phyloP scores from a whole-genome alignment of 495 filamentous ascomycete species.

The Trichoderma erinaceum region DNA sequence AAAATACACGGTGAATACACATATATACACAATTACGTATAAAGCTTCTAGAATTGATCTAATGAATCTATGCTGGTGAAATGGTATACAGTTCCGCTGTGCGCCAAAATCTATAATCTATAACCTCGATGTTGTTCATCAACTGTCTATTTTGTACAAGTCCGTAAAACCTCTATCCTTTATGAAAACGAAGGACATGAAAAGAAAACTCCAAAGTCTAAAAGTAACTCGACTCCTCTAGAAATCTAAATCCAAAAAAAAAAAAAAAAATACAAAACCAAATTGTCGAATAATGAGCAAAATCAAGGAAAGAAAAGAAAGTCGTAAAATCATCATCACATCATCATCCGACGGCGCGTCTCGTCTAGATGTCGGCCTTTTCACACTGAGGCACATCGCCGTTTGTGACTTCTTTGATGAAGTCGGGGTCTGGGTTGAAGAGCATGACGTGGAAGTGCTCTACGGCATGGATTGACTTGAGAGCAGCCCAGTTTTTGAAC shows the following conservation, averaged over 20 bases:
- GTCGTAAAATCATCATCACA: not conserved
- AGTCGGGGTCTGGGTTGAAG: constrained; percentile 60
- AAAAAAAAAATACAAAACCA: not conserved
- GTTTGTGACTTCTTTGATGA: constrained; percentile 64
- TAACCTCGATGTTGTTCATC: not conserved
- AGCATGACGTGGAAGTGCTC: constrained; percentile 96
- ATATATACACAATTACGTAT: not conserved
- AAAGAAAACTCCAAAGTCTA: not conserved
- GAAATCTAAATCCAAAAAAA: not conserved
- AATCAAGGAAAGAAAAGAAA: not conserved
- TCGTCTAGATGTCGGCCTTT: not conserved
- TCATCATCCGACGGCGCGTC: not conserved
- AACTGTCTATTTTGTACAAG: not conserved
- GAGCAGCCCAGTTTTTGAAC: constrained; percentile 82
- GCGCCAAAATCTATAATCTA: not conserved
- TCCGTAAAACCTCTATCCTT: not conserved
- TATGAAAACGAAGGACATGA: not conserved
- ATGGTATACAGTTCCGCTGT: not conserved
- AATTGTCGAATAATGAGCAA: not conserved
- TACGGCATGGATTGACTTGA: constrained; percentile 80
- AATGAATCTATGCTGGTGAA: not conserved
- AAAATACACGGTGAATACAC: too few relatives aligned
- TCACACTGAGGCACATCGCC: constrained; percentile 60
- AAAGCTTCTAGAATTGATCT: not conserved
- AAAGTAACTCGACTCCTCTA: not conserved